Percentiles rank a stretch among this genome's conserved stretches.
phyloP scores from a whole-genome alignment of 2,329 filamentous ascomycete genomes.

The Corynespora cassiicola region DNA sequence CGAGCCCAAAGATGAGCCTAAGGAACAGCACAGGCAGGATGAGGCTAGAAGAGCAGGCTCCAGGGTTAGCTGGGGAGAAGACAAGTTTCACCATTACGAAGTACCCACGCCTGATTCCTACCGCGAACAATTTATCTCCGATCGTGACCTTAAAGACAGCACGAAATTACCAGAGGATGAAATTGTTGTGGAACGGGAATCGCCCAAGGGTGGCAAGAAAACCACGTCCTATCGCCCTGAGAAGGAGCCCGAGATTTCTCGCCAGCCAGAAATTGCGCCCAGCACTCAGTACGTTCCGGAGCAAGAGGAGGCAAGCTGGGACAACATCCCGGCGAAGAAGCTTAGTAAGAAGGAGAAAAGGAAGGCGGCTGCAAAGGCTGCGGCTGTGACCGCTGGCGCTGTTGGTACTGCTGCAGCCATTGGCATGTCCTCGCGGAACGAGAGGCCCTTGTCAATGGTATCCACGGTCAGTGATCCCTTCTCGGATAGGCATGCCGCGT shows the following conservation, averaged over 20 bases:
- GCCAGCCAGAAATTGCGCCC: constrained; percentile 27
- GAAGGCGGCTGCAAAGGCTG: constrained; percentile 28
- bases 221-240: constrained; percentile 39
- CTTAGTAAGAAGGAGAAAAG: constrained; percentile 40
- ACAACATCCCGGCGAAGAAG: constrained; percentile 33
- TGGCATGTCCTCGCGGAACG: too few relatives aligned
- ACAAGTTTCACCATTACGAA: constrained; percentile 55
- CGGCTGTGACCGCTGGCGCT: constrained; percentile 19
- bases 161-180: constrained; percentile 40
- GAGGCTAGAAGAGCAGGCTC: constrained; percentile 32
- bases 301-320: constrained; percentile 30
- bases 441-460: too few relatives aligned
- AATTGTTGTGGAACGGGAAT: constrained; percentile 48
- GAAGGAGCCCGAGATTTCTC: constrained; percentile 18
- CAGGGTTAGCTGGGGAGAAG: constrained; percentile 56
- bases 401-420: constrained; percentile 21
- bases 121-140: constrained; percentile 45
- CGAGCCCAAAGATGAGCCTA: constrained; percentile 32
- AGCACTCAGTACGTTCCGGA: constrained; percentile 39
- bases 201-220: constrained; percentile 34
- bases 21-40: constrained; percentile 28
- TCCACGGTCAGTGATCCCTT: constrained; percentile 36
- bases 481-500: constrained; percentile 30
- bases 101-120: constrained; percentile 52
- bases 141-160: constrained; percentile 31